Evolutionary conservation across 2,329 filamentous ascomycete genomes (phyloP).

Genomic region (Akanthomyces uredinophilus): DNA sequence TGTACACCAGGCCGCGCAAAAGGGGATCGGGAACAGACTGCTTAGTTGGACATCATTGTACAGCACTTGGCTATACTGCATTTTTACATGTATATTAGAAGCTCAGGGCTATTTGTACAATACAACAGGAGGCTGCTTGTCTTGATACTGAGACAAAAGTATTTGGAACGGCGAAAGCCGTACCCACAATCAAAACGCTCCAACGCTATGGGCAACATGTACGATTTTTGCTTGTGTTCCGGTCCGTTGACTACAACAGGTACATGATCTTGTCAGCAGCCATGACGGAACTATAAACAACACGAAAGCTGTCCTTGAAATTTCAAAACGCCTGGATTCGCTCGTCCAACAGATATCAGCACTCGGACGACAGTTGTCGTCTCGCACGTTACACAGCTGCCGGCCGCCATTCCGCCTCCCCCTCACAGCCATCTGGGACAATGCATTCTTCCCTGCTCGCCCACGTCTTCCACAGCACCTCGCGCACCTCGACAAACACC

Average conservation of each 20-base stretch:
- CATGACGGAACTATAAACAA: background rate
- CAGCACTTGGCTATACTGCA: background rate
- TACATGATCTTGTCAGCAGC: background rate
- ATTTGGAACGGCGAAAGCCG: background rate
- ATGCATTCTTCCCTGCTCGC: conserved; percentile 51
- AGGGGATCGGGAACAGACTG: background rate
- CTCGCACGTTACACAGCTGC: background rate
- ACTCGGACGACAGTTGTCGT: background rate
- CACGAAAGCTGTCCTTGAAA: background rate
- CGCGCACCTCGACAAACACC: conserved; percentile 73
- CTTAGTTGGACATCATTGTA: background rate
- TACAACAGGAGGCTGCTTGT: background rate
- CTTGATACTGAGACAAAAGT: background rate
- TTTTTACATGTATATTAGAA: conserved; percentile 4
- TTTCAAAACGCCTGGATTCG: background rate
- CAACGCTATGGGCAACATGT: background rate
- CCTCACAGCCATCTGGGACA: conserved; percentile 59
- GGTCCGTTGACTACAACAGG: background rate
- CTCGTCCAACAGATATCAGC: background rate
- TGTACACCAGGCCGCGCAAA: background rate
- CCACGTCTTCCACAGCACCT: conserved; percentile 79
- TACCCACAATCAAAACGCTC: background rate
- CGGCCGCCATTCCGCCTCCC: conserved; percentile 36
- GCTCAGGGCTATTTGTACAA: background rate
- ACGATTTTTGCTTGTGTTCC: background rate